Base-by-base conservation (phyloP, 345 rosid genomes). In the Microthlaspi erraticum region DNA sequence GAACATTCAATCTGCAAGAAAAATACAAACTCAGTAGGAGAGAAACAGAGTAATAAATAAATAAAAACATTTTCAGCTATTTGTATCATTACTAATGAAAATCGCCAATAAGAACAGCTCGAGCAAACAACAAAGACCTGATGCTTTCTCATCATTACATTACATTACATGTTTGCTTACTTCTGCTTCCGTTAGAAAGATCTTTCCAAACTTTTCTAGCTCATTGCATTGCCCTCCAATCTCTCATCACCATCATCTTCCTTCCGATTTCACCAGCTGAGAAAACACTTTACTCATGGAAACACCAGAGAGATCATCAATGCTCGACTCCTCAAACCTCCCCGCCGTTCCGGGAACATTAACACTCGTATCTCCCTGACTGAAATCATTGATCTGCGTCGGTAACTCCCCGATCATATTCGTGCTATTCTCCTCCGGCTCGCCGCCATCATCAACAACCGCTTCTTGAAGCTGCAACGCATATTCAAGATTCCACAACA, bases 221-320 rank as follows among this genome's bases (percentile, higher is more conserved):
- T n/a, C 66, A 58, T 12, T 74, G 10, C 68, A 19, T 42, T 49
- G 36, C 20, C 38, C 32, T n/a, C 29, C 29, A 41, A 37, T 26
- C 36, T 38, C 37, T 37, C 37, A 34, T 10, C 45, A 10, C 18
- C 76, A 10, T 23, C 76, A 92, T 77, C 98, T 83, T 56, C 98
- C 98, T 77, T 92, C 96, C 0, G 97, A 88, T 77, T 92, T 88
- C 63, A 88, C 86, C 76, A 92, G 84, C 72, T 92, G 98, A 3
- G 98, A 92, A 84, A 92, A 90, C 9, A 90, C 97, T 73, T 79
- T 83, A 74, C 93, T 92, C 91, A 90, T 88, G 10, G 98, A 89
- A 74, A 84, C 79, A 38, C 87, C 88, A 3, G 96, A 92, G 53
- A 82, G 70, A 68, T 87, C 95, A 19, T 90, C 84, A 4, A 58